Base-by-base conservation (phyloP, 169 alveolate genomes). In the Eimeria acervulina region DNA sequence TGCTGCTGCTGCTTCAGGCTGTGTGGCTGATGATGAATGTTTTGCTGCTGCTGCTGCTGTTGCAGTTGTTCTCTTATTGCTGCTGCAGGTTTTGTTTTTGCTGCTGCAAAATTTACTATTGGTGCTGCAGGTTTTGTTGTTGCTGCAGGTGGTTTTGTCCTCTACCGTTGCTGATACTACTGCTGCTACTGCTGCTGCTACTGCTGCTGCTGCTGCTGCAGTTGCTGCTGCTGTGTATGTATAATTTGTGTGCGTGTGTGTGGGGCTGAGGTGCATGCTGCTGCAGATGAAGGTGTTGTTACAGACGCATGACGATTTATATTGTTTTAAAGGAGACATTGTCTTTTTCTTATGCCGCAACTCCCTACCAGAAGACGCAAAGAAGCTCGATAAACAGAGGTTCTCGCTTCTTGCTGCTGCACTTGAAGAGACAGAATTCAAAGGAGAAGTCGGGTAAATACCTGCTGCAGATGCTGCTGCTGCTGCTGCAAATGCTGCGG, bases 401-500 rank as follows among this genome's bases (percentile, higher is more conserved):
- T 52, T 40, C 40, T 52, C 68, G 66, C 66, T 78, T 26, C 63
- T 78, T n/a, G 66, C 63, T n/a, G 89, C 66, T 12, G 89, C 89
- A 36, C 13, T 78, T 0, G 89, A 38, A 33, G 89, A 78, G 31
- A n/a, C 31, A 13, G 89, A 44, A n/a, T 78, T 78, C 89, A 78
- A 78, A 28, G 89, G 89, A 40, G 89, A 78, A 40, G 89, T 59
- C 17, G 89, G 89, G 89, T 78, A 40, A n/a, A n/a, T n/a, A n/a
- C n/a, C n/a, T n/a, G n/a, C n/a, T n/a, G n/a, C n/a, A n/a, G n/a
- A n/a, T n/a, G n/a, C n/a, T n/a, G n/a, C n/a, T n/a, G n/a, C n/a
- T n/a, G n/a, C n/a, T n/a, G n/a, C n/a, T n/a, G n/a, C n/a, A n/a
- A n/a, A n/a, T n/a, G n/a, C n/a, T n/a, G n/a, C n/a, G n/a, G n/a